Percentiles rank a stretch among this genome's conserved stretches.
phyloP scores from a whole-genome alignment of 1,284 basidiomycete genomes.

The Pisolithus thermaeus region DNA sequence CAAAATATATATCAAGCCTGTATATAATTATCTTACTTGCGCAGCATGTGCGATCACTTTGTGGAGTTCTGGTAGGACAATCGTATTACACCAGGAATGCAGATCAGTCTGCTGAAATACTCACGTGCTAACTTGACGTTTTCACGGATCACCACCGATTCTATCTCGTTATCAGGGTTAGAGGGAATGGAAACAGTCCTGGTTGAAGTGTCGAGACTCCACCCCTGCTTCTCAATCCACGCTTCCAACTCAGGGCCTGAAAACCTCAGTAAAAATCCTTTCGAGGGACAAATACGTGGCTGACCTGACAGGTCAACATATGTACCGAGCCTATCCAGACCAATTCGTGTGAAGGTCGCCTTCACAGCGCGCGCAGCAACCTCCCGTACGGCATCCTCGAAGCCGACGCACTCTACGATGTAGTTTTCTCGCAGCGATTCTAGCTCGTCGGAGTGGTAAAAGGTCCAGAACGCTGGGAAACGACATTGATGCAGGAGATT shows the following conservation, averaged over 20 bases:
- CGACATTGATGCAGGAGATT: slow-evolving; percentile 80
- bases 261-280: slow-evolving; percentile 1
- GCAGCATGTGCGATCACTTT: slow-evolving; percentile 78
- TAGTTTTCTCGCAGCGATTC: slow-evolving; percentile 78
- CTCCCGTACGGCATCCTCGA: slow-evolving; percentile 74
- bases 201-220: slow-evolving; percentile 59
- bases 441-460: slow-evolving; percentile 62
- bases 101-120: slow-evolving; percentile 29
- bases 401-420: slow-evolving; percentile 75
- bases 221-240: slow-evolving; percentile 70
- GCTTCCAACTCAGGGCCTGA: slow-evolving; percentile 57
- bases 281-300: neutral
- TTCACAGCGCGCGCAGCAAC: slow-evolving; percentile 75
- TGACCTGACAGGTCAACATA: slow-evolving; percentile 71
- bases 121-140: slow-evolving; percentile 83
- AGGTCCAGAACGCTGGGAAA: slow-evolving; percentile 86
- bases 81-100: neutral
- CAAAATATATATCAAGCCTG: neutral
- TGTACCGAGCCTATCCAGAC: slow-evolving; percentile 57
- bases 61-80: slow-evolving; percentile 56
- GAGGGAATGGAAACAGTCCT: slow-evolving; percentile 70
- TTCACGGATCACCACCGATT: slow-evolving; percentile 91
- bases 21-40: slow-evolving; percentile 29
- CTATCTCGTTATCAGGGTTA: slow-evolving; percentile 93
- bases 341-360: slow-evolving; percentile 75